Evolutionary conservation across 148 eudicot species (phyloP).

Genomic region (Camellia sinensis): DNA sequence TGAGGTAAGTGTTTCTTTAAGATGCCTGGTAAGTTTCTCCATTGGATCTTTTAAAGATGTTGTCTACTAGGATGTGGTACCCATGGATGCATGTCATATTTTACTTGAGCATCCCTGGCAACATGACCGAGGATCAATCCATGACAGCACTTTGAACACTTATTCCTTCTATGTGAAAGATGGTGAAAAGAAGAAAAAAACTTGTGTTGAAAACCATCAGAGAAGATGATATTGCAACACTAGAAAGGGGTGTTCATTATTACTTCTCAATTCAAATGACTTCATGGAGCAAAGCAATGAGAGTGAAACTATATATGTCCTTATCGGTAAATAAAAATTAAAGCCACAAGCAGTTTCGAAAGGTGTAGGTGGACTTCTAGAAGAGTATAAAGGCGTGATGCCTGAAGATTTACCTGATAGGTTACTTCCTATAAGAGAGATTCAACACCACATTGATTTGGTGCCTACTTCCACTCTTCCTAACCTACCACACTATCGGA

Average conservation of each 20-base stretch:
- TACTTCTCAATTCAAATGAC: background rate
- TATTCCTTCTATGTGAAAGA: background rate
- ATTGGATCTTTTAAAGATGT: background rate
- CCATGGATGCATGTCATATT: slow-evolving; percentile 10
- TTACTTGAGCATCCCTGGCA: background rate
- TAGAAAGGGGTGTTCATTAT: background rate
- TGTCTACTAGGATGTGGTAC: background rate
- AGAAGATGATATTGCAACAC: background rate
- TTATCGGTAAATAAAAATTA: background rate
- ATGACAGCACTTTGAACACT: background rate
- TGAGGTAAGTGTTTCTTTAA: background rate
- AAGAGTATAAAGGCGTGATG: background rate
- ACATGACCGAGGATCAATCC: background rate
- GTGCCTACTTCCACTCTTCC: background rate
- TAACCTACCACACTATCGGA: background rate
- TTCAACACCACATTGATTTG: background rate
- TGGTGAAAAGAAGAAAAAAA: background rate
- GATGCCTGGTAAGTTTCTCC: background rate
- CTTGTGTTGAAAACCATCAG: background rate
- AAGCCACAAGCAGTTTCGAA: background rate
- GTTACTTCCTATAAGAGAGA: background rate
- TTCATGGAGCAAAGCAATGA: background rate
- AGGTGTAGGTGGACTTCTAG: background rate
- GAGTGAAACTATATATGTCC: background rate
- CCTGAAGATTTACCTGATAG: background rate